Base-by-base conservation (phyloP, 768 basidiomycete species). In the Phlebiopsis flavidoalba region DNA sequence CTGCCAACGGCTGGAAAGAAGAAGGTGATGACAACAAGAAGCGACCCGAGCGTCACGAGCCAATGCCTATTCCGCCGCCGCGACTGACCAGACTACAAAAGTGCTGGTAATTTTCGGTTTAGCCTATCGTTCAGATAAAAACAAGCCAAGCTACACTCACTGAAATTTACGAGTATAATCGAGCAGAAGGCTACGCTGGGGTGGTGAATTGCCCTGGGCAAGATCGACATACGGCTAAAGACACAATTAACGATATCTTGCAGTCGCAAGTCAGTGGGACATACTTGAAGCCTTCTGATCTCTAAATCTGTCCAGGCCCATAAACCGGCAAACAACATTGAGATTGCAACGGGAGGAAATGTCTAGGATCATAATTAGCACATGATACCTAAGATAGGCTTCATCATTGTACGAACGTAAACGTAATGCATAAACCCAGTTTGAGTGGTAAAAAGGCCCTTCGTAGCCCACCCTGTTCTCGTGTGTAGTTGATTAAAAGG, bases 301-400 rank as follows among this genome's bases (percentile, higher is more conserved):
- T 83, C 83, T 24, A 80, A 74, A 63, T 83, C 83, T 5, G 81
- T 83, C 82, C 82, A 83, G 5, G 80, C 70, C 82, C 82, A 84
- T 57, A 82, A 60, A 0, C 77, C 79, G 3, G 79, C 78, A 11
- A 83, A 76, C 19, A 80, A 65, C 57, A 80, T 80, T 8, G 80
- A 80, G 5, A 82, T 73, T 19, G 75, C 72, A 17, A 83, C 81
- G 0, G 83, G 81, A 14, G 83, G 82, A 21, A 83, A 65, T 0
- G 81, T 84, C 83, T 84, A 46, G 2, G 17, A 31, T 31, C 26
- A 31, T 6, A 31, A 6, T 31, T 31, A 31, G 26, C 26, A 31
- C 26, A 31, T 31, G 26, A 31, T 31, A 31, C 26, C 26, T 31
- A 31, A 31, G 26, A 31, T 31, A 31, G 26, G 26, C 26, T 31